These are phyloP conservation scores for Asclepias syriaca DNA, from an alignment of 257 asterid genomes.

Conservation along the genomic window DNA sequence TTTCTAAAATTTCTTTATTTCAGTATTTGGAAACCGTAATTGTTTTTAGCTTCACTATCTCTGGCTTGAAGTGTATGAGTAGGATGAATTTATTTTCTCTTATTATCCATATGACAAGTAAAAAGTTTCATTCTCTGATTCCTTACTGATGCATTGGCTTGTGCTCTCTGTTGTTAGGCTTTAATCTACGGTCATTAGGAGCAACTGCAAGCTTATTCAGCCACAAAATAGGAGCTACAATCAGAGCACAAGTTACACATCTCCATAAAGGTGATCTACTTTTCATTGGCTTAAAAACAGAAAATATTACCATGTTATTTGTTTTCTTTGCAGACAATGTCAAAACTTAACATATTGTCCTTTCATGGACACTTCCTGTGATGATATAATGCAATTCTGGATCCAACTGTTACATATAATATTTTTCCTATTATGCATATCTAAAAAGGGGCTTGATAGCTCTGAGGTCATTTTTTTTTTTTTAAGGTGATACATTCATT, in stretches of 20 bases:
- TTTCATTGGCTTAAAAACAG: not conserved
- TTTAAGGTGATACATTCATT: not conserved
- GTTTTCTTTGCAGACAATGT: not conserved
- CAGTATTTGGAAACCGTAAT: not conserved
- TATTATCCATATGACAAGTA: not conserved
- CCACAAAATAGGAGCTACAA: slow-evolving; percentile 22
- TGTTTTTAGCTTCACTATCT: not conserved
- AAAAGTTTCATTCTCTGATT: not conserved
- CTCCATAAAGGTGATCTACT: slow-evolving; percentile 30
- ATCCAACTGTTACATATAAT: not conserved
- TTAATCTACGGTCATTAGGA: slow-evolving; percentile 34
- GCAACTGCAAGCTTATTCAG: slow-evolving; percentile 36
- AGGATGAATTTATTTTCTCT: not conserved
- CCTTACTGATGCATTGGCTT: not conserved
- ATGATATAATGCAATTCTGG: not conserved
- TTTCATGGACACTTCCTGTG: not conserved
- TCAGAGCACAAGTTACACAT: slow-evolving; percentile 12
- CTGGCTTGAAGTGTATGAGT: not conserved
- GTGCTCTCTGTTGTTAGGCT: slow-evolving; percentile 34
- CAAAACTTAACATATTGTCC: not conserved
- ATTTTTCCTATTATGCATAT: not conserved
- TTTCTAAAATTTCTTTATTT: not conserved
- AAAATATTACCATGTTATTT: not conserved
- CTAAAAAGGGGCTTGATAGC: not conserved
- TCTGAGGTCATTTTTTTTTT: not conserved